Conservation (phyloP, 2,329 filamentous ascomycete species). For the Verticillium tricorpus region DNA sequence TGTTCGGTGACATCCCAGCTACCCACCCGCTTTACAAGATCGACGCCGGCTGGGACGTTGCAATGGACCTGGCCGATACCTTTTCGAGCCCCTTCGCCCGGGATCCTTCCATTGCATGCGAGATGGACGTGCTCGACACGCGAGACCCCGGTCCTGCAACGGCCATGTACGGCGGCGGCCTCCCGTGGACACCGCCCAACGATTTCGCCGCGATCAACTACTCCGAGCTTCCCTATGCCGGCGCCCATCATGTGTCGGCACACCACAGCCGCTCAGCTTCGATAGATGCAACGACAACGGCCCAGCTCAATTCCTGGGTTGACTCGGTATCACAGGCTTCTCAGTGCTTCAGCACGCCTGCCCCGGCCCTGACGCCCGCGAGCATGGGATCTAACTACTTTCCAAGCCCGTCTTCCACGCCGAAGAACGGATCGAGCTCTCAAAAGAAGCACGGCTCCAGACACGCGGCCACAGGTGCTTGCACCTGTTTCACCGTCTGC, state of each 20-base stretch:
- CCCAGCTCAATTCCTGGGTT: constrained; percentile 21
- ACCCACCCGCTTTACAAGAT: constrained; percentile 29
- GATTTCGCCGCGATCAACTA: constrained; percentile 20
- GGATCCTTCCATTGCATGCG: constrained; percentile 28
- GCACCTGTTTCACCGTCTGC: constrained; percentile 42
- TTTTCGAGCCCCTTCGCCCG: constrained; percentile 21
- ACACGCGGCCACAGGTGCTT: constrained; percentile 21
- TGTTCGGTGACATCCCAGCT: constrained; percentile 21
- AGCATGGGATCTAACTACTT: constrained; percentile 32
- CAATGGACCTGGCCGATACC: constrained; percentile 25
- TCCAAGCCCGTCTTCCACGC: constrained; percentile 33
- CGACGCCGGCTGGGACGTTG: constrained; percentile 33
- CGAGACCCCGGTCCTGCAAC: constrained; percentile 14
- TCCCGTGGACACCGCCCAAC: constrained; percentile 35
- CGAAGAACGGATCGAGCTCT: constrained; percentile 24
- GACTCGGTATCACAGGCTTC: constrained; percentile 22
- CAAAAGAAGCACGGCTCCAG: constrained; percentile 21
- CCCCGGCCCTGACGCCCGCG: constrained; percentile 24
- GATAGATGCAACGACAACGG: constrained; percentile 26
- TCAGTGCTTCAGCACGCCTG: constrained; percentile 25
- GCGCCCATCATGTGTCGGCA: constrained; percentile 23
- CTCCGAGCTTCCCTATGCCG: constrained; percentile 23
- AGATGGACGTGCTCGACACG: constrained; percentile 22
- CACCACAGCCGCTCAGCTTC: constrained; percentile 26
- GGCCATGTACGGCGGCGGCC: constrained; percentile 29